Conservation (phyloP, 768 basidiomycete genomes). For the Rhizopogon sp. region DNA sequence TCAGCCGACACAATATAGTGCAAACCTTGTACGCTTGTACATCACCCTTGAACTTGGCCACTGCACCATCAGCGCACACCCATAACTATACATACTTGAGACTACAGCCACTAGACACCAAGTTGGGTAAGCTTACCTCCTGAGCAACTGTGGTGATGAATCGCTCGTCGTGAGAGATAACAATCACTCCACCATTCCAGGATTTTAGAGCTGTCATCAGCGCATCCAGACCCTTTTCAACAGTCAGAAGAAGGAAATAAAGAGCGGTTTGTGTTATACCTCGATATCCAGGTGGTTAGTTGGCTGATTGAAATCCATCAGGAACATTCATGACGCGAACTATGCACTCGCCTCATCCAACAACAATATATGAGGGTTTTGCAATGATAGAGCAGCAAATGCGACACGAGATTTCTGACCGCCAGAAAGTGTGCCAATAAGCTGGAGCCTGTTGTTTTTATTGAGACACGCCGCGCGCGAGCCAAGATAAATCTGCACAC, state of each 20-base stretch:
- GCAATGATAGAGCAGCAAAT: slow-evolving; percentile 81
- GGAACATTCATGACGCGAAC: slow-evolving; percentile 3
- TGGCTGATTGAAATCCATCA: slow-evolving; percentile 42
- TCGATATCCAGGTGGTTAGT: slow-evolving; percentile 97
- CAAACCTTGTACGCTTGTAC: slow-evolving; percentile 87
- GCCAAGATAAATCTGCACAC: slow-evolving; percentile 30
- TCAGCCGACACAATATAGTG: background rate
- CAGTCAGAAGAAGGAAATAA: slow-evolving; percentile 1
- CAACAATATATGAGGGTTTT: slow-evolving; percentile 86
- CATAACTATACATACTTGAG: slow-evolving; percentile 55
- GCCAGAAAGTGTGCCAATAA: slow-evolving; percentile 88
- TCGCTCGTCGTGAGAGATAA: slow-evolving; percentile 93
- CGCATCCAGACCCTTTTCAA: slow-evolving; percentile 81
- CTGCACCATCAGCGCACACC: slow-evolving; percentile 85
- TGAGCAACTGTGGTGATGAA: slow-evolving; percentile 89
- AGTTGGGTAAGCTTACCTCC: slow-evolving; percentile 43
- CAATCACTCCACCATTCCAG: slow-evolving; percentile 90
- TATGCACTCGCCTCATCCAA: slow-evolving; percentile 78
- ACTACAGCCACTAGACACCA: slow-evolving; percentile 2
- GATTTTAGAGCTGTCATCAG: slow-evolving; percentile 75
- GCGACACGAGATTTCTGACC: slow-evolving; percentile 97
- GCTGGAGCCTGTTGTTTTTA: slow-evolving; percentile 53
- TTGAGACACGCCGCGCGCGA: background rate
- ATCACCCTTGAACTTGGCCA: slow-evolving; percentile 82
- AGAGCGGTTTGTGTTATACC: slow-evolving; percentile 30